Evolutionary conservation across 1,284 basidiomycete genomes (phyloP).

Genomic region (Tranzscheliella williamsii): DNA sequence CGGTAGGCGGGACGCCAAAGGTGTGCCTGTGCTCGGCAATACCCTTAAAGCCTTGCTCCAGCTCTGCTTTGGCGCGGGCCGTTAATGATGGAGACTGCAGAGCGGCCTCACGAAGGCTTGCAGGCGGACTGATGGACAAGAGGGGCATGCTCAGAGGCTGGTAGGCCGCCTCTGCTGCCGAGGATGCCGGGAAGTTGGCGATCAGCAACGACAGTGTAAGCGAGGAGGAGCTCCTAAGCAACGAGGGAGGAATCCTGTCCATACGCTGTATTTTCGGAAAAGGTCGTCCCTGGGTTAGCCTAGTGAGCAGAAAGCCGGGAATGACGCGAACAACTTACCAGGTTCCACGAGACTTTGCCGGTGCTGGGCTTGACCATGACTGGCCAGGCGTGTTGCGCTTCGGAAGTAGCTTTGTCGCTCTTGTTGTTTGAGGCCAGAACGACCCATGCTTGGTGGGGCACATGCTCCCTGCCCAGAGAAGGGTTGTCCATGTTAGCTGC

Average conservation of each 20-base stretch:
- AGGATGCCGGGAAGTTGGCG: conserved; percentile 32
- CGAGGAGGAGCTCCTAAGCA: conserved; percentile 10
- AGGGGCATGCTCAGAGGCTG: conserved; percentile 21
- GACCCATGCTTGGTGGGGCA: conserved; percentile 40
- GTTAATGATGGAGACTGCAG: conserved; percentile 5
- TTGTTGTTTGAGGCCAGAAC: conserved; percentile 21
- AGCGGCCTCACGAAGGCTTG: conserved; percentile 8
- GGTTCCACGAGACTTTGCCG: conserved; percentile 39
- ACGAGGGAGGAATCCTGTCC: conserved; percentile 28
- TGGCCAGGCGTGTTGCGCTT: conserved; percentile 19
- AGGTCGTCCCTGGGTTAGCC: no score
- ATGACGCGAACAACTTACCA: conserved; percentile 30
- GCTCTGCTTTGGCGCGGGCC: conserved; percentile 18
- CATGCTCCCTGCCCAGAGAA: conserved; percentile 24
- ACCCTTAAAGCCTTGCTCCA: conserved; percentile 34
- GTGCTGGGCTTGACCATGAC: conserved; percentile 35
- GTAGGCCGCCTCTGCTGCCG: conserved; percentile 17
- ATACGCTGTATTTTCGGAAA: conserved; percentile 10
- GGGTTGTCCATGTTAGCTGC: conserved; percentile 14
- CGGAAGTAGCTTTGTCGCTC: neutral
- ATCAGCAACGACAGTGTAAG: conserved; percentile 34
- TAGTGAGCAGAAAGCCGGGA: no score
- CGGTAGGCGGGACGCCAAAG: conserved; percentile 39
- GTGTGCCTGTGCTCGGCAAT: conserved; percentile 44
- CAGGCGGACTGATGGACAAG: conserved; percentile 15